Conservation (phyloP, 352 stramenopile species). For the Saprolegnia diclina region DNA sequence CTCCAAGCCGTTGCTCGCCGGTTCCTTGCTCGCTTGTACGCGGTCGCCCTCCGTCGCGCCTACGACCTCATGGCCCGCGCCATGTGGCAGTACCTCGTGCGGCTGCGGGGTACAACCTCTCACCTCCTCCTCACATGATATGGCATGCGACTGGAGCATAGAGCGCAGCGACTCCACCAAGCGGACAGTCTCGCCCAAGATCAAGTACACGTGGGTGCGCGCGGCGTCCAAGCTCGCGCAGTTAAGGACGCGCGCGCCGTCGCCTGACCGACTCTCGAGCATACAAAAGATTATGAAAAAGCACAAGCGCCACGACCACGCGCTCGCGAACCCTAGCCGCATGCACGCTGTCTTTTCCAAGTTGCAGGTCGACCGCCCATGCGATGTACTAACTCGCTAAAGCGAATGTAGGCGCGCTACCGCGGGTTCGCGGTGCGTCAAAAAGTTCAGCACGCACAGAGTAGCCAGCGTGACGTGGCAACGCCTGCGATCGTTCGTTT, state of each 20-base stretch:
- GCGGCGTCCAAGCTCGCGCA: not conserved
- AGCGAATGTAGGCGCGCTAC: slow-evolving; percentile 2
- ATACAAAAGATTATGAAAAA: slow-evolving; percentile 10
- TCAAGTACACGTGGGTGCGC: not conserved
- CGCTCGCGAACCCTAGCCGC: not conserved
- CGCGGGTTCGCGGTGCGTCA: not conserved
- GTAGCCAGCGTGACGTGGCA: not conserved
- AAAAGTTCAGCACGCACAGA: not conserved
- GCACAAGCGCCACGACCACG: not conserved
- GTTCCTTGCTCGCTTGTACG: not conserved
- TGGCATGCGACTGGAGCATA: not conserved
- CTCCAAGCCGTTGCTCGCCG: slow-evolving; percentile 6
- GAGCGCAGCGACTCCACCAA: not conserved
- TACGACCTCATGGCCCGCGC: not conserved
- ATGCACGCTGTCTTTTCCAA: not conserved
- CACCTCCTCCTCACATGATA: not conserved
- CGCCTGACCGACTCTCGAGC: not conserved
- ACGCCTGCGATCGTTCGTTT: not conserved
- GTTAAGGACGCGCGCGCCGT: not conserved
- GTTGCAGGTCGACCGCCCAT: not conserved
- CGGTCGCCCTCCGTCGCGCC: not conserved
- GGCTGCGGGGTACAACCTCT: not conserved
- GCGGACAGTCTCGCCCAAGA: not conserved
- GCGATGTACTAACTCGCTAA: too few relatives aligned
- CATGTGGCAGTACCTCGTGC: not conserved